Base-by-base conservation (phyloP, 805 yeast genomes). In the Kodamaea jinghongensis region DNA sequence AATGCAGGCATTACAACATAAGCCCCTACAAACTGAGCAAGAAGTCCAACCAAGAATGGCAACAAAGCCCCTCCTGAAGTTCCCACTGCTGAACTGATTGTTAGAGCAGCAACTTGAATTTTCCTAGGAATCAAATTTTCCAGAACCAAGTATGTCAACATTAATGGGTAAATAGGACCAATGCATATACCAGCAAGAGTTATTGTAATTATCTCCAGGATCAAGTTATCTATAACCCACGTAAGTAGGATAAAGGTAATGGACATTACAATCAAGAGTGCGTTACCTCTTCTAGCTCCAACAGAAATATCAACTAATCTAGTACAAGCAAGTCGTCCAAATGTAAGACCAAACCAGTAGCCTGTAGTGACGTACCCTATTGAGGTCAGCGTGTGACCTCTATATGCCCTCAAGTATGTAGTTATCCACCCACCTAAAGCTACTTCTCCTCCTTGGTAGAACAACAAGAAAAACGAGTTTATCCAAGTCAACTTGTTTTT, bases 111-210 rank as follows among this genome's bases (percentile, higher is more conserved):
- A 33, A 72, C 68, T 51, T 73, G 77, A 41, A 75, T 73, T 54
- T 70, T 75, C 40, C 79, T 55, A 4, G 81, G 81, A 12, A 76
- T 47, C 25, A 75, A 61, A 4, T 43, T 42, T 7, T 35, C 45
- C 41, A 61, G 60, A 1, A 74, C 66, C 6, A 70, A 61, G 8
- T 70, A 51, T 0, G 75, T 61, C 30, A 76, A 57, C 73, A 75
- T 63, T 47, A 76, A 56, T n/a, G 71, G 75, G 57, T 81, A 84
- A 26, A 78, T 63, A 1, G 90, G 90, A 0, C 90, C 91, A 4
- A 51, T 53, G 12, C 31, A n/a, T 7, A 48, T 36, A 0, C 58
- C 58, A 11, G 51, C 45, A 11, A 53, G 20, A 4, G 49, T 39
- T 11, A 51, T 52, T 17, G 52, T 48, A 13, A 46, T 46, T 32